Conservation (phyloP, 805 yeast genomes). For the Starmerella scarabaei region DNA sequence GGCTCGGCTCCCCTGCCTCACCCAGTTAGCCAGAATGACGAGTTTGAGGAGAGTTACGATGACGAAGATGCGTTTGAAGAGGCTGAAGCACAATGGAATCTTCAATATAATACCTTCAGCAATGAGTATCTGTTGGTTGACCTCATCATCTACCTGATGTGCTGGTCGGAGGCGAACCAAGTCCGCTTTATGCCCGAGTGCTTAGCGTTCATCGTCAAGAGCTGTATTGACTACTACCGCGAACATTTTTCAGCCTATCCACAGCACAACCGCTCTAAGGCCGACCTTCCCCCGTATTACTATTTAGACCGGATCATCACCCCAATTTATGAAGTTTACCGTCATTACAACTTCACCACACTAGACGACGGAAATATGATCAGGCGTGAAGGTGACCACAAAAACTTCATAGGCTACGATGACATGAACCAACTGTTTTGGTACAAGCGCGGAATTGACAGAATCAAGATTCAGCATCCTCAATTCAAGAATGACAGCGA, state of each 20-base stretch:
- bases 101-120: conserved; percentile 37
- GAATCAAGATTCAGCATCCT: conserved; percentile 39
- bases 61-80: conserved; percentile 35
- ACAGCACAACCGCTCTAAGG: neutral
- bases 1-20: neutral
- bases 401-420: conserved; percentile 67
- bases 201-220: conserved; percentile 68
- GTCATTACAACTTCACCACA: conserved; percentile 40
- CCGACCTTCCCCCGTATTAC: conserved; percentile 1
- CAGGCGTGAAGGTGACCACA: conserved; percentile 49
- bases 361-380: conserved; percentile 33
- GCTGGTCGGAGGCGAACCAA: conserved; percentile 89
- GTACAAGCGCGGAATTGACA: conserved; percentile 58
- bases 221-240: conserved; percentile 52
- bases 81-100: conserved; percentile 37
- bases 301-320: conserved; percentile 54
- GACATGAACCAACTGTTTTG: conserved; percentile 83
- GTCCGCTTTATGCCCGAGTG: conserved; percentile 83
- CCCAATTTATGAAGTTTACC: conserved; percentile 54
- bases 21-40: neutral
- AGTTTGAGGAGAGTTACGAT: neutral
- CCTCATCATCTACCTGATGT: conserved; percentile 51
- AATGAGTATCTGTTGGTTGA: conserved; percentile 49
- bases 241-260: conserved; percentile 1
- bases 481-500: neutral